A percentile compares a stretch with the other conserved stretches of the same genome.
Evolutionary conservation across 805 yeast species (phyloP).

Genomic region (Cyberlindnera euphorbiae): DNA sequence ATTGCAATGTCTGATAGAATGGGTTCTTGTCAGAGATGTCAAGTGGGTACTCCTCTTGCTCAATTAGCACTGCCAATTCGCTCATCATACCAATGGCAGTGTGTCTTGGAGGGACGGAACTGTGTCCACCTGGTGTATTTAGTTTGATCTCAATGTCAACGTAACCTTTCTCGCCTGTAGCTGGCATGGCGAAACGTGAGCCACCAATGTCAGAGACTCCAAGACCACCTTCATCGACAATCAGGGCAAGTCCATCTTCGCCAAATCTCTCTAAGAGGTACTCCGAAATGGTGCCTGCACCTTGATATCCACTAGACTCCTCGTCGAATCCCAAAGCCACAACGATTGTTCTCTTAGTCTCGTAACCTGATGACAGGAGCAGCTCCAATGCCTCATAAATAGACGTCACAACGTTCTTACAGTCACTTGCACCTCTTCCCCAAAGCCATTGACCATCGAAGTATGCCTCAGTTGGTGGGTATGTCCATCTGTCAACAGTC

Average conservation of each 20-base stretch:
- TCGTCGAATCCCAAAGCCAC: slow-evolving; percentile 53
- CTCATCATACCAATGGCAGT: slow-evolving; percentile 33
- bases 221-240: slow-evolving; percentile 67
- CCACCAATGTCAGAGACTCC: slow-evolving; percentile 20
- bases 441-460: slow-evolving; percentile 60
- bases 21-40: slow-evolving; percentile 51
- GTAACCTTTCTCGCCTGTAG: slow-evolving; percentile 60
- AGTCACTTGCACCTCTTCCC: slow-evolving; percentile 79
- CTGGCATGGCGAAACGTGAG: slow-evolving; percentile 46
- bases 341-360: slow-evolving; percentile 59
- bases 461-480: slow-evolving; percentile 62
- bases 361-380: slow-evolving; percentile 43
- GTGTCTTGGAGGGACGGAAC: slow-evolving; percentile 75
- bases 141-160: slow-evolving; percentile 48
- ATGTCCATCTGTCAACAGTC: slow-evolving; percentile 56
- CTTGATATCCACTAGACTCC: slow-evolving; percentile 32
- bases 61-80: slow-evolving; percentile 49
- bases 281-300: slow-evolving; percentile 39
- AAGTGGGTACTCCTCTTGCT: slow-evolving; percentile 30
- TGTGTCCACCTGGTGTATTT: slow-evolving; percentile 70
- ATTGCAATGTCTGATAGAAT: slow-evolving; percentile 47
- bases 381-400: slow-evolving; percentile 63
- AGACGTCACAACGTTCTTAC: slow-evolving; percentile 64
- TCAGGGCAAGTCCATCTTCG: slow-evolving; percentile 48
- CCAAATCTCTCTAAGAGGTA: slow-evolving; percentile 54